These are phyloP conservation scores for Galeopsis tetrahit DNA, from an alignment of 257 asterid genomes.

Conservation along the genomic window DNA sequence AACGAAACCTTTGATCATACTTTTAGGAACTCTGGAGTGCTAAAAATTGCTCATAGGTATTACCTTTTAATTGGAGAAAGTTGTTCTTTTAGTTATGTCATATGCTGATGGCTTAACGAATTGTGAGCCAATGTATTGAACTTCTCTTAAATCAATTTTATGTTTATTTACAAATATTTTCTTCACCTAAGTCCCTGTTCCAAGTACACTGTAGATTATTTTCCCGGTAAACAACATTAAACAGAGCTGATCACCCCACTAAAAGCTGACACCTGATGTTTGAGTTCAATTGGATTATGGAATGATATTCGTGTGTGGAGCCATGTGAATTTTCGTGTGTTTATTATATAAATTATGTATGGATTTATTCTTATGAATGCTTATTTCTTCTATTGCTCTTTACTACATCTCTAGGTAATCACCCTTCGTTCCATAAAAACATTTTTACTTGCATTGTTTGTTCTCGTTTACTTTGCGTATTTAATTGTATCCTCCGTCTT, in stretches of 20 bases:
- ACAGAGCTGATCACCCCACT: not conserved
- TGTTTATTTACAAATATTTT: not conserved
- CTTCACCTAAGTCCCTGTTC: constrained; percentile 10
- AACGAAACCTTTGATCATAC: constrained; percentile 22
- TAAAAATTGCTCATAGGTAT: constrained; percentile 8
- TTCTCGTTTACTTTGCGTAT: constrained; percentile 7
- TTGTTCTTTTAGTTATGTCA: not conserved
- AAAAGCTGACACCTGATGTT: constrained; percentile 10
- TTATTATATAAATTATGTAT: not conserved
- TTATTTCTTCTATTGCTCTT: not conserved
- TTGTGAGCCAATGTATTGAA: not conserved
- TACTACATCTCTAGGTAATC: not conserved
- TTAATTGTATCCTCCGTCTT: not conserved
- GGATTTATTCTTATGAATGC: not conserved
- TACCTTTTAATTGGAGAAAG: not conserved
- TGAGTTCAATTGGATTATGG: constrained; percentile 12
- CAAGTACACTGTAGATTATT: not conserved
- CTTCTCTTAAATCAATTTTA: not conserved
- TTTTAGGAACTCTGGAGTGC: constrained; percentile 18
- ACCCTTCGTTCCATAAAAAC: not conserved
- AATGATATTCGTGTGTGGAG: not conserved
- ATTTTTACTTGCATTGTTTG: not conserved
- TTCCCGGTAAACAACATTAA: not conserved
- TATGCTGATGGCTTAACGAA: not conserved
- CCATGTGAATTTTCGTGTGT: not conserved